Evolutionary conservation across 129 eudicot species (phyloP).

Genomic region (Tagetes patula): DNA sequence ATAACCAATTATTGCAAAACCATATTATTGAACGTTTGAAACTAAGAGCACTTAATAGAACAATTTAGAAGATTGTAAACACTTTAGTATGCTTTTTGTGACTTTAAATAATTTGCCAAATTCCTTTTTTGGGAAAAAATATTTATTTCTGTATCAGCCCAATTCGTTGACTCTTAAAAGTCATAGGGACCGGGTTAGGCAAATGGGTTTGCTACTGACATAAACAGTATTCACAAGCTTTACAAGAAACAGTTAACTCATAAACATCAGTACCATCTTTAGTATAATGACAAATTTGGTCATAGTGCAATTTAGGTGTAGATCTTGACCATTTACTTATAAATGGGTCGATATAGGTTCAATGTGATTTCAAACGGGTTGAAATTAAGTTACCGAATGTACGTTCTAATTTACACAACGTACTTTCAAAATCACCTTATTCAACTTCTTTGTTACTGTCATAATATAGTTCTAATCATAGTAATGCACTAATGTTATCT

Average conservation of each 20-base stretch:
- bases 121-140: neutral
- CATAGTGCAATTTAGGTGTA: neutral
- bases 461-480: neutral
- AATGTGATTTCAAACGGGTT: neutral
- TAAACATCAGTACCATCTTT: neutral
- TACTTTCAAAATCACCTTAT: neutral
- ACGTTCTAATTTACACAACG: neutral
- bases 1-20: neutral
- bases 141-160: too few species aligned
- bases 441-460: neutral
- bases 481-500: neutral
- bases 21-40: neutral
- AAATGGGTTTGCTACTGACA: neutral
- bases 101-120: neutral
- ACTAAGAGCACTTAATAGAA: too few species aligned
- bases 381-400: neutral
- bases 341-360: neutral
- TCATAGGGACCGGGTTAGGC: slow-evolving; percentile 2
- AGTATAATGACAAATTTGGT: slow-evolving; percentile 5
- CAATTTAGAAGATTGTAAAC: neutral
- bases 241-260: neutral
- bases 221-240: neutral
- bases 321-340: neutral
- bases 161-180: neutral
- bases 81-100: neutral